Evolutionary conservation across 2,329 filamentous ascomycete species (phyloP), one percentile per base, ranked within the genome.

Genomic region (Coniochaeta sp.): DNA sequence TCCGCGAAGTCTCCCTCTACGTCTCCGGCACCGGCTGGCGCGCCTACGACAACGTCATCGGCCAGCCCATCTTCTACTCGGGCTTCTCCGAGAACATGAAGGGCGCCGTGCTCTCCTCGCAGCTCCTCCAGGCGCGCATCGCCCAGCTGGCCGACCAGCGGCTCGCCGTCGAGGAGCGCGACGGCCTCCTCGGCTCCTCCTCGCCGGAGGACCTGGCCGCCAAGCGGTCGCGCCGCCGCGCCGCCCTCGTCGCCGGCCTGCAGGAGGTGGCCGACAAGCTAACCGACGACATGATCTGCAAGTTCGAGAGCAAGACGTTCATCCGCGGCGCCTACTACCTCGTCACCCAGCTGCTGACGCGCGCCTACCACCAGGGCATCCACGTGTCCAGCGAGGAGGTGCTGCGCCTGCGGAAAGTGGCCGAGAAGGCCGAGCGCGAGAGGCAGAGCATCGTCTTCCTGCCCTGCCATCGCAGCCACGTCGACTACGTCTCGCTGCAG

Each of bases 231-330:
- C 81, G 81, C 63, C 78, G 84, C 59, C 83, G 80, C 58, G 78
- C 76, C 60, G 85, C 89, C 67, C 84, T 98, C 60, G 87, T 92
- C 69, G 79, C 80, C 40, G 88, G 88, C 61, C 77, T 99, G 54
- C 81, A 86, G 59, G 87, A 96, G 69, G 88, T 97, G 4, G 89
- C 91, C 4, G 91, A 95, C 64, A 87, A 89, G 65, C 88, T 95
- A 83, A 91, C 92, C 26, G 91, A 96, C 70, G 86, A 89, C 64
- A 98, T 99, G 95, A 97, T 99, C 63, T 98, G 93, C 83, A 99
- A 99, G 76, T 93, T 98, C 82, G 95, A 99, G 74, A 96, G 89
- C 79, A 96, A 93, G 71, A 79, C 85, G 2, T 98, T 98, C 70
- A 96, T 99, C 66, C 81, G 95, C 56, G 86, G 91, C 26, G 93